phyloP scores from a whole-genome alignment of 2,329 filamentous ascomycete species.

The Colletotrichum salicis region DNA sequence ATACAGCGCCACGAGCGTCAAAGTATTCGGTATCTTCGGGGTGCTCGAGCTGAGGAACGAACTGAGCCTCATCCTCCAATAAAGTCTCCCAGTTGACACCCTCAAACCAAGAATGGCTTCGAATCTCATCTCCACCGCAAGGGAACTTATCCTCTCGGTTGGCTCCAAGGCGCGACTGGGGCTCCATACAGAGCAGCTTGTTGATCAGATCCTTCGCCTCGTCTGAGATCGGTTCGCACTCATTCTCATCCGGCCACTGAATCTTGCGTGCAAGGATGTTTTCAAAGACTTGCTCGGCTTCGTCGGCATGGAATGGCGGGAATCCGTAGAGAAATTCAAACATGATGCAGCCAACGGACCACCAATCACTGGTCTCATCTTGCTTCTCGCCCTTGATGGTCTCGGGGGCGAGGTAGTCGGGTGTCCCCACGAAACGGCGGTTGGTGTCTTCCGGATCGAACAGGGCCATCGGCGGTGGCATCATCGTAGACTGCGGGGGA shows the following conservation, averaged over 20 bases:
- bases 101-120: constrained; percentile 87
- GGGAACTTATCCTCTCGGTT: constrained; percentile 85
- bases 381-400: constrained; percentile 96
- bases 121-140: constrained; percentile 90
- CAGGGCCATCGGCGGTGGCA: constrained; percentile 91
- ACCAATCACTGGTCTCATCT: constrained; percentile 99
- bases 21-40: constrained; percentile 99
- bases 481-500: constrained; percentile 74
- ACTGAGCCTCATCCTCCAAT: constrained; percentile 94
- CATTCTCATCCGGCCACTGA: constrained; percentile 88
- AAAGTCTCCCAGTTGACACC: constrained; percentile 90
- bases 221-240: constrained; percentile 77
- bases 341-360: constrained; percentile 98
- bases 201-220: constrained; percentile 97
- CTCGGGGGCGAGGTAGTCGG: constrained; percentile 95
- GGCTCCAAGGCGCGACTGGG: constrained; percentile 82
- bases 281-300: constrained; percentile 94
- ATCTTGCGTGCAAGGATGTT: constrained; percentile 93
- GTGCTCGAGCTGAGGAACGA: constrained; percentile 91
- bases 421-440: constrained; percentile 93
- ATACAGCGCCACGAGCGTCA: constrained; percentile 87
- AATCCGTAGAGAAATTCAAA: constrained; percentile 96
- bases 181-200: constrained; percentile 86
- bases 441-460: constrained; percentile 96
- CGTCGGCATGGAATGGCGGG: constrained; percentile 90